Base-by-base conservation (phyloP, 73 alveolate species). In the Paramecium primaurelia region DNA sequence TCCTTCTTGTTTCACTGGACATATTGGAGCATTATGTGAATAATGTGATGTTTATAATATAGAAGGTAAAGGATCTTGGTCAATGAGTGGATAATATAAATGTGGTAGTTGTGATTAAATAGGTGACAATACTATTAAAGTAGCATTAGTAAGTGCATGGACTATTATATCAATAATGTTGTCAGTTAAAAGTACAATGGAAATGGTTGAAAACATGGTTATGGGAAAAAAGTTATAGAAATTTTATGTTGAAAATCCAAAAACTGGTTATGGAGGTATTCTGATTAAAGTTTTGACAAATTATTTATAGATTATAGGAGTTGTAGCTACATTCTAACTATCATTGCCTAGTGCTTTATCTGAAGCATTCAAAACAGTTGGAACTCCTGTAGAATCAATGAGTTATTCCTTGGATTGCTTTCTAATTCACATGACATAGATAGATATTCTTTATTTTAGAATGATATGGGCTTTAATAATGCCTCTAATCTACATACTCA, bases 391-490 rank as follows among this genome's bases (percentile, higher is more conserved):
- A 2, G 75, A 36, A 80, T 80, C 91, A 4, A 80, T 80, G 91
- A 26, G 75, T 45, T 80, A 40, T 11, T 42, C 71, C 18, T 26
- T 80, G 10, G 91, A 80, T 80, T 80, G 91, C 16, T 80, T 80
- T 25, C 58, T 80, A 3, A 44, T 80, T 11, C 14, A 80, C 4
- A 45, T 80, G 42, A 20, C 77, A 0, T n/a, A 80, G 3, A 80
- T 47, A 20, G 77, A 40, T n/a, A 47, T 80, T 38, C 32, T 80
- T 3, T 80, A 80, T 18, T 80, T 80, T 18, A 80, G 45, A 47
- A 80, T 80, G 91, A 36, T 80, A 2, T 80, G 91, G 91, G 91
- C 91, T 20, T 45, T 80, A n/a, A 26, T 80, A 2, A 80, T 80
- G 91, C 91, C 91, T 14, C 2, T 47, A 8, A 22, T 80, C 42